Evolutionary conservation across 108 stramenopile species (phyloP), one percentile per base, ranked within the genome.

Genomic region (Nannochloropsis salina): DNA sequence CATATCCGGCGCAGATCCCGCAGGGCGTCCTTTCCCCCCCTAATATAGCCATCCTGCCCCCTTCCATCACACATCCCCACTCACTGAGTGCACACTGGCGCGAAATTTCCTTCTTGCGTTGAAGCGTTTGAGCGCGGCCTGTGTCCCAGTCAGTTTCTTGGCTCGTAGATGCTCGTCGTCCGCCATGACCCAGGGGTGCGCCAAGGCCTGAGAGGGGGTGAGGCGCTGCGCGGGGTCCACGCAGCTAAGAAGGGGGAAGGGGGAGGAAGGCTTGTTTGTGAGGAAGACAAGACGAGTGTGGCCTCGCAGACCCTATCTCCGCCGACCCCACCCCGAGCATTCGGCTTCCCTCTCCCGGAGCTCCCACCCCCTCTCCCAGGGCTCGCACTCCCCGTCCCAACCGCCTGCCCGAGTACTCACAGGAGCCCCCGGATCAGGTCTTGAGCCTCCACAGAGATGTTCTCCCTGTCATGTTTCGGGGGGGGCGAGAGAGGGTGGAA

Each of bases 371-470:
- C 42, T 20, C 9, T 82, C 22, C 82, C 82, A 18, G 43, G 81
- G 11, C 41, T 80, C 40, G n/a, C 80, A 40, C 18, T 84, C 84
- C 21, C 74, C 41, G 12, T 41, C 10, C 11, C 79, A 42, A 42
- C 41, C 43, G 11, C 42, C 83, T 84, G 83, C 87, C 80, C 83
- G 84, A 89, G 87, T 44, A 90, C 80, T 9, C 85, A 87, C 6
- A 90, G 90, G 83, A 90, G 42, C n/a, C 87, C 21, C 22, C 89
- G 41, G 18, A 90, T 90, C 44, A 90, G 90, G 43, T 90, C 90
- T 61, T 90, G 11, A 41, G 86, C 82, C 5, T 82, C 82, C 41
- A 11, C 20, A 42, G 82, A 44, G 21, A 22, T 81, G 80, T 81
- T n/a, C 31, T 41, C 80, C 21, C 80, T 81, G 21, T 31, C 31